phyloP scores from a whole-genome alignment of 2,329 filamentous ascomycete genomes.

The Fusarium sp. region DNA sequence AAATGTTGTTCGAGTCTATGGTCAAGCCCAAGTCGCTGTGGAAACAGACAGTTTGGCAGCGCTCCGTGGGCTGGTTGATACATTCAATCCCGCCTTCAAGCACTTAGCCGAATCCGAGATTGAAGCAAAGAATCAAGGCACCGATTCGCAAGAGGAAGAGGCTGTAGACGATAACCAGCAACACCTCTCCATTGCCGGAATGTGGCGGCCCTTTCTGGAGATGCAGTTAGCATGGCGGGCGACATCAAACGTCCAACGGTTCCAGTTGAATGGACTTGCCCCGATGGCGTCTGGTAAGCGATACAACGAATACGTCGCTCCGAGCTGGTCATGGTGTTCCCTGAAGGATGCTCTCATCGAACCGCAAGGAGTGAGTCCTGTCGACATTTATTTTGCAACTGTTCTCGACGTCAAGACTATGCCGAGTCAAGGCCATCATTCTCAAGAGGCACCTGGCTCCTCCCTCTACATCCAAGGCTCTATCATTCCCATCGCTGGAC shows the following conservation, averaged over 20 bases:
- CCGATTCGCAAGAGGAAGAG: not conserved
- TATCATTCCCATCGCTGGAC: not conserved
- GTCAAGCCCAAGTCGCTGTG: not conserved
- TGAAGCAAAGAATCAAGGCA: fast-evolving
- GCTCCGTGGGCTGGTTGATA: not conserved
- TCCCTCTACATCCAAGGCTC: not conserved
- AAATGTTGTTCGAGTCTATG: not conserved
- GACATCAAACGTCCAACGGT: conserved; percentile 4
- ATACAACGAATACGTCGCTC: not conserved
- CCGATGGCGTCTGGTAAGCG: conserved; percentile 1
- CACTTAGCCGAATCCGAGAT: not conserved
- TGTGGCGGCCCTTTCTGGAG: conserved; percentile 16
- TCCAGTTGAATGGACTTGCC: not conserved
- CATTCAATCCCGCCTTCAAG: not conserved
- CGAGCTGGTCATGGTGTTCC: conserved; percentile 31
- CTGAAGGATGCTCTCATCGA: conserved; percentile 19
- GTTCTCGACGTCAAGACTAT: conserved; percentile 1
- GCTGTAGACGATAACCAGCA: not conserved
- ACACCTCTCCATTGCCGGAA: conserved; percentile 8
- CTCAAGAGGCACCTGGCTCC: not conserved
- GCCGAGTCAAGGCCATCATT: not conserved
- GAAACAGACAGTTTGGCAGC: not conserved
- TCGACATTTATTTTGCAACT: not conserved
- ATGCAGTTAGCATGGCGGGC: conserved; percentile 29
- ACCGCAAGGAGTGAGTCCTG: not conserved